phyloP scores from a whole-genome alignment of 495 filamentous ascomycete species.

The Parathielavia appendiculata region DNA sequence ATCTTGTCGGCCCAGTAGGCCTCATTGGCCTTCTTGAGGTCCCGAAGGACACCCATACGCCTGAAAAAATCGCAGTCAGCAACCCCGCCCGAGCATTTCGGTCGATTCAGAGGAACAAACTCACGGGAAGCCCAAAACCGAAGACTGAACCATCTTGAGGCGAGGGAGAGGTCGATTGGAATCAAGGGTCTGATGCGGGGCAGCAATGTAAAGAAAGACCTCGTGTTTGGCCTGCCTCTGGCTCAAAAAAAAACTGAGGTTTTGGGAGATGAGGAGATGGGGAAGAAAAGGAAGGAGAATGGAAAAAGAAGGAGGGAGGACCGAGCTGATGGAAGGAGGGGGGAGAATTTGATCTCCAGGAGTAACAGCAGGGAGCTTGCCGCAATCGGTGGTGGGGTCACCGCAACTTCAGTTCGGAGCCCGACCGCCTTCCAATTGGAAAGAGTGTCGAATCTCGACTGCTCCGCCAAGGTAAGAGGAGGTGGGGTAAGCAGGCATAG shows the following conservation, averaged over 20 bases:
- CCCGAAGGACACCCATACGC: constrained; percentile 95
- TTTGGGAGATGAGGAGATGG: constrained; percentile 16
- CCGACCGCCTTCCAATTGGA: constrained; percentile 16
- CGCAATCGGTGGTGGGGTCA: constrained; percentile 26
- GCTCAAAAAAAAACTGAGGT: constrained; percentile 11
- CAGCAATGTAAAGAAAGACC: constrained; percentile 12
- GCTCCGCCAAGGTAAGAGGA: neutral
- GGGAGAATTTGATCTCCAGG: constrained; percentile 16
- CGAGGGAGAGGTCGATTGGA: constrained; percentile 15
- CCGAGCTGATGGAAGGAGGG: constrained; percentile 15
- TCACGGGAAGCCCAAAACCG: constrained; percentile 37
- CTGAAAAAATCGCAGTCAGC: constrained; percentile 19
- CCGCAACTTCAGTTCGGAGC: constrained; percentile 21
- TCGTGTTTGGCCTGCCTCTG: constrained; percentile 16
- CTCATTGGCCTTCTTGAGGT: constrained; percentile 99
- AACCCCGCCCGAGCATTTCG: constrained; percentile 59
- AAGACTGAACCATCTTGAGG: constrained; percentile 72
- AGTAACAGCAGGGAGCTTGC: constrained; percentile 10
- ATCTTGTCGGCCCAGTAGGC: constrained; percentile 95
- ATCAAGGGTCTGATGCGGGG: constrained; percentile 16
- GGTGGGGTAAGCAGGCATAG: neutral
- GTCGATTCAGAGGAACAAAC: constrained; percentile 9
- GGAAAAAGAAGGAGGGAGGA: constrained; percentile 14
- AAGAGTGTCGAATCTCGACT: constrained; percentile 1
- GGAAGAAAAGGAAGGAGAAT: constrained; percentile 9